Base-by-base conservation (phyloP, 768 basidiomycete species). In the Cystobasidium onofrii region DNA sequence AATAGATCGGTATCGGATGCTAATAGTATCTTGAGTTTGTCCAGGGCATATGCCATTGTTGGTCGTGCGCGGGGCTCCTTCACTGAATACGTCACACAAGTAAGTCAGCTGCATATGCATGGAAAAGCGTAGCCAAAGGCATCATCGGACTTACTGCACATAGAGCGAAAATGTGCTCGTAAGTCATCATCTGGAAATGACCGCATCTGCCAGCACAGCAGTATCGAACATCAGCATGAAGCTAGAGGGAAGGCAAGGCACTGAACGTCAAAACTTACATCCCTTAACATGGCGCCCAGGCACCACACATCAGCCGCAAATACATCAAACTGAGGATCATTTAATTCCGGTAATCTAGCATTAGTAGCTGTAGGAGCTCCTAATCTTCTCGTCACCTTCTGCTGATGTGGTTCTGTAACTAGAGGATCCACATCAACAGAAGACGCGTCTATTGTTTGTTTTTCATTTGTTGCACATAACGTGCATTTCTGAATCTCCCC, bases 301-400 rank as follows among this genome's bases (percentile, higher is more conserved):
- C 34, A 27, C 69, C 69, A 71, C 9, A 55, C 50, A 41, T 71
- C 69, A 15, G 69, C 69, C 6, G 69, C 69, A 27, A 71, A 71
- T 1, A 55, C 33, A 71, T 71, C 54, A 41, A 71, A 57, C n/a
- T n/a, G 44, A 9, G 52, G 20, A 17, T 71, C 39, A 18, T 36
- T 36, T 9, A 71, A 34, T 29, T 71, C 69, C 13, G 69, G 69
- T 39, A 71, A 36, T 39, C 69, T 55, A 12, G 69, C 69, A 71
- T 71, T 71, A 10, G 54, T 55, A 33, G 69, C 54, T 7, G 36
- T 52, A 13, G 44, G 20, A 9, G n/a, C 50, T n/a, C 55, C 23
- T 34, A 50, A 17, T 50, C 18, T 50, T 17, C 46, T 15, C 4
- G 46, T 50, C 3, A 50, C 20, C 46, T 50, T 50, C 46, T 50